Conservation (phyloP, 169 alveolate species). For the Plasmodium chabaudi region DNA sequence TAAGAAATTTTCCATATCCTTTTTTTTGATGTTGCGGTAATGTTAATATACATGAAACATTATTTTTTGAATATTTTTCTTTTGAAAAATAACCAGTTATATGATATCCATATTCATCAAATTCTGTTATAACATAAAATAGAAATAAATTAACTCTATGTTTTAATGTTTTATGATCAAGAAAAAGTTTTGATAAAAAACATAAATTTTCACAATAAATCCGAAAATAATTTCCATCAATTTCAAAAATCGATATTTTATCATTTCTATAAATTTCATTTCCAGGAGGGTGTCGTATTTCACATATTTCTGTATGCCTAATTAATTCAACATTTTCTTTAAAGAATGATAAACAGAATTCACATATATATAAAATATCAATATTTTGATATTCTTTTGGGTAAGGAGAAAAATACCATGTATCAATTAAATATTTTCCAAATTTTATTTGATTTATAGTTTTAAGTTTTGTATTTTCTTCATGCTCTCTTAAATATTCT, state of each 20-base stretch:
- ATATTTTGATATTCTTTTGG: slow-evolving; percentile 96
- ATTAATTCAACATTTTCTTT: slow-evolving; percentile 88
- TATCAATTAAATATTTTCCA: slow-evolving; percentile 94
- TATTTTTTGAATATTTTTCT: slow-evolving; percentile 91
- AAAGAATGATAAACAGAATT: slow-evolving; percentile 95
- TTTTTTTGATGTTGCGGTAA: slow-evolving; percentile 94
- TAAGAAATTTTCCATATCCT: slow-evolving; percentile 93
- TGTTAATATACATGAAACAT: slow-evolving; percentile 92
- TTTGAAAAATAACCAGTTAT: slow-evolving; percentile 93
- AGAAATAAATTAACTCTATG: slow-evolving; percentile 91
- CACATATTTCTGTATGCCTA: slow-evolving; percentile 92
- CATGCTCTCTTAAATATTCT: slow-evolving; percentile 93
- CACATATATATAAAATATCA: slow-evolving; percentile 95
- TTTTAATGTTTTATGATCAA: slow-evolving; percentile 97
- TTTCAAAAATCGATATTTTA: slow-evolving; percentile 95
- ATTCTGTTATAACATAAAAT: slow-evolving; percentile 96
- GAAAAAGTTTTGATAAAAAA: slow-evolving; percentile 95
- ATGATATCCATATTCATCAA: slow-evolving; percentile 87
- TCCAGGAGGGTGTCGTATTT: slow-evolving; percentile 97
- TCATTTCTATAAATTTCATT: slow-evolving; percentile 96
- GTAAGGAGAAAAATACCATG: slow-evolving; percentile 99
- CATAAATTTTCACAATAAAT: slow-evolving; percentile 97
- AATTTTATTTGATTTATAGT: slow-evolving; percentile 94
- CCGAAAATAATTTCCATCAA: slow-evolving; percentile 95
- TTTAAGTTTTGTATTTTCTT: slow-evolving; percentile 95